A percentile compares a stretch with the other conserved stretches of the same genome.
Evolutionary conservation across 2,329 filamentous ascomycete species (phyloP).

Genomic region (Zalaria obscura): DNA sequence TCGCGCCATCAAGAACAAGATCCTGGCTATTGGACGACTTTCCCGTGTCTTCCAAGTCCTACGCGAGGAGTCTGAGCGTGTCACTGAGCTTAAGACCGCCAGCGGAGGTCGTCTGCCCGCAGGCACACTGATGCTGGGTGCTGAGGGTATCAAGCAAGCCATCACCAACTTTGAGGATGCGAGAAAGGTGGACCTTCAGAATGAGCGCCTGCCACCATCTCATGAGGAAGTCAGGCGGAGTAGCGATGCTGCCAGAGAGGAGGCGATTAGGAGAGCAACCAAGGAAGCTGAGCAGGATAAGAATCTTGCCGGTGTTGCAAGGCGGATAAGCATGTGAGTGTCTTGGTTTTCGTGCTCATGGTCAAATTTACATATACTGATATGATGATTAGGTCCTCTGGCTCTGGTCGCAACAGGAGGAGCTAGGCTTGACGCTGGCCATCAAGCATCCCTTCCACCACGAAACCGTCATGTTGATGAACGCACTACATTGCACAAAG

Average conservation of each 20-base stretch:
- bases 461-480: no score
- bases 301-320: constrained; percentile 70
- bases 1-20: constrained; percentile 98
- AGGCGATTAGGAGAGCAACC: constrained; percentile 73
- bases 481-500: no score
- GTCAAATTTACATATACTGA: constrained; percentile 8
- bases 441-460: no score
- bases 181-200: constrained; percentile 90
- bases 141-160: constrained; percentile 96
- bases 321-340: constrained; percentile 90
- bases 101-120: constrained; percentile 84
- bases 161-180: constrained; percentile 96
- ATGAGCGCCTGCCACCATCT: constrained; percentile 82
- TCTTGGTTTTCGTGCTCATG: neutral
- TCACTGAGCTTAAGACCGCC: constrained; percentile 95
- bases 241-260: constrained; percentile 65
- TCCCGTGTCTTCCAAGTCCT: constrained; percentile 97
- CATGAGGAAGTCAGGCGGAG: constrained; percentile 82
- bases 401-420: constrained; percentile 18
- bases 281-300: constrained; percentile 86
- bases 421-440: constrained; percentile 1
- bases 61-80: constrained; percentile 90
- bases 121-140: constrained; percentile 93
- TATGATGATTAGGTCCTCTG: constrained; percentile 21
- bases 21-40: constrained; percentile 87